phyloP scores from a whole-genome alignment of 768 basidiomycete genomes.

The Phaeotremella fagi region DNA sequence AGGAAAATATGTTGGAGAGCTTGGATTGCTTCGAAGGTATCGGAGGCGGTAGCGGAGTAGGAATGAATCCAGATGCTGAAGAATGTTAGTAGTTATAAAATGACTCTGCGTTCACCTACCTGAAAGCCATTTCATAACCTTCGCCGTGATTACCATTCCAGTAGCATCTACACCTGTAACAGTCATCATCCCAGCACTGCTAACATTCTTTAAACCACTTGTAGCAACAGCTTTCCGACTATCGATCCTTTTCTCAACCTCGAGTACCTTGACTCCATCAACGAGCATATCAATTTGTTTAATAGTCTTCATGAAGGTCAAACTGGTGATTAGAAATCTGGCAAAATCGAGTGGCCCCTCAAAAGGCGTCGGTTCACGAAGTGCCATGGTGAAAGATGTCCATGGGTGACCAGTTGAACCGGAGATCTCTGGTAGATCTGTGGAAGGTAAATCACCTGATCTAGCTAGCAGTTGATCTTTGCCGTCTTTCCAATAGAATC shows the following conservation, averaged over 20 bases:
- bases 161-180: constrained; percentile 62
- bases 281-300: constrained; percentile 73
- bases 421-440: constrained; percentile 46
- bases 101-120: constrained; percentile 14
- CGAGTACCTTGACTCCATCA: constrained; percentile 57
- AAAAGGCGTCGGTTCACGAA: constrained; percentile 73
- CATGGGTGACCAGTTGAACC: constrained; percentile 53
- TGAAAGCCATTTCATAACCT: constrained; percentile 57
- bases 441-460: constrained; percentile 57
- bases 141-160: constrained; percentile 66
- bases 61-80: constrained; percentile 38
- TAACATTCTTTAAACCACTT: constrained; percentile 56
- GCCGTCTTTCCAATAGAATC: constrained; percentile 91
- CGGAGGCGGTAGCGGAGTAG: constrained; percentile 40
- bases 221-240: constrained; percentile 26
- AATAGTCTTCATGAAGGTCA: constrained; percentile 86
- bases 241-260: constrained; percentile 42
- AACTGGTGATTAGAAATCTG: constrained; percentile 80
- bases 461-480: constrained; percentile 85
- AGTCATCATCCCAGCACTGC: constrained; percentile 63
- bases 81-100: background rate
- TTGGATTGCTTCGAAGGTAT: constrained; percentile 28
- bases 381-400: constrained; percentile 85
- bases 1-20: constrained; percentile 19
- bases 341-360: constrained; percentile 75